These are phyloP conservation scores for Xylaria flabelliformis DNA, from an alignment of 495 filamentous ascomycete species.

Conservation along the genomic window DNA sequence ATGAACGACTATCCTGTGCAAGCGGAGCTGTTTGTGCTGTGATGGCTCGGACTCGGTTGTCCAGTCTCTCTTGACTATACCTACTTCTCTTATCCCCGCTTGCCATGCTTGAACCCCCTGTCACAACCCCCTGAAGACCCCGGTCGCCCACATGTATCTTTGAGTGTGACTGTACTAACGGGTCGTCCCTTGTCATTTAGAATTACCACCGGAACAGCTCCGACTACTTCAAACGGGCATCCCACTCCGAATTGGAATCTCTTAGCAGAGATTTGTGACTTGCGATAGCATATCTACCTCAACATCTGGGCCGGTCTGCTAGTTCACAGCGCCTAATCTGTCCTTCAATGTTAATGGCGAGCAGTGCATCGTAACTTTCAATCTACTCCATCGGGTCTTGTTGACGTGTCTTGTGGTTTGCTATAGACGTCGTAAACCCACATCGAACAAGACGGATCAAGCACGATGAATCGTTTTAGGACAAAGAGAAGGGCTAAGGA, in stretches of 20 bases:
- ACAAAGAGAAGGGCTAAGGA: conserved; percentile 73
- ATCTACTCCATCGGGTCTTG: neutral
- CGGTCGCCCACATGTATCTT: neutral
- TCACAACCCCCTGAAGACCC: conserved; percentile 4
- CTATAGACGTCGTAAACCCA: neutral
- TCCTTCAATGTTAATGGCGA: conserved; percentile 11
- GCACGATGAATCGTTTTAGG: conserved; percentile 75
- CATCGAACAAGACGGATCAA: neutral
- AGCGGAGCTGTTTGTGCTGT: conserved; percentile 35
- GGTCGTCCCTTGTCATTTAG: conserved; percentile 11
- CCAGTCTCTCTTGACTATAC: neutral
- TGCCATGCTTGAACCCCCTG: conserved; percentile 14
- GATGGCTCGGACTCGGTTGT: conserved; percentile 22
- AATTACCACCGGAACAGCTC: conserved; percentile 2
- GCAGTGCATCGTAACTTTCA: conserved; percentile 4
- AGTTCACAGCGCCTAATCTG: neutral
- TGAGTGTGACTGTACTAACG: conserved; percentile 14
- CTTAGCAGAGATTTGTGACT: neutral
- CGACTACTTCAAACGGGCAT: conserved; percentile 13
- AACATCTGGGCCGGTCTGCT: neutral
- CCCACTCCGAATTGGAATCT: neutral
- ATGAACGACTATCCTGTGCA: conserved; percentile 25
- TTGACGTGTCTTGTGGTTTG: neutral
- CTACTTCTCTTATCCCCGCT: conserved; percentile 15
- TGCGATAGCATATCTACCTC: neutral